Base-by-base conservation (phyloP, 2,329 filamentous ascomycete species). In the Aspergillus sp. region DNA sequence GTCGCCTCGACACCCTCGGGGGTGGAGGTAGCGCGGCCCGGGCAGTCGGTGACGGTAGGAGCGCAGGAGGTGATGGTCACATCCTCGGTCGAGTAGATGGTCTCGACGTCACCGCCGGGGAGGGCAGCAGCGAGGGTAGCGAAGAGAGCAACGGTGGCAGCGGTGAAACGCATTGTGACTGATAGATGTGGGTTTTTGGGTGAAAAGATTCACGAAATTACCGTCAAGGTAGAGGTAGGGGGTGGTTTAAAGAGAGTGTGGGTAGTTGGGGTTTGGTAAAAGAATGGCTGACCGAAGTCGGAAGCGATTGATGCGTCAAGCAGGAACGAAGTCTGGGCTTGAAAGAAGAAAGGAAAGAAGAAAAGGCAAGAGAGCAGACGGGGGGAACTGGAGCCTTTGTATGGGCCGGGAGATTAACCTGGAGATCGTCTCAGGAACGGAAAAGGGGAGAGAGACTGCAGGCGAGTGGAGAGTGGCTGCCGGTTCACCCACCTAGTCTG, bases 1-100 rank as follows among this genome's bases (percentile, higher is more conserved):
- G 53, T 50, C 17, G 60, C 58, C 44, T 52, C 61, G 46, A 55
- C 57, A 56, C 54, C 60, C 51, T 57, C 52, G 54, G 65, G 56
- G 52, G 59, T 60, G 55, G 64, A 59, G 53, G 58, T 61, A 47
- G 50, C 50, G 55, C 50, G 46, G 35, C 63, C 70, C 43, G 72
- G 71, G 71, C 85, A 88, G 82, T 87, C 66, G 70, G 81, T 79
- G 65, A 86, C 82, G 55, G 77, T 77, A 46, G 82, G 74, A 53
- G 72, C 78, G 78, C 82, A 85, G 49, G 80, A 82, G 71, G 81
- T 85, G 79, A 86, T 75, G 73, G 83, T 86, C 61, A 82, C 74
- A 67, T 79, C 76, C 67, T 83, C 76, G 60, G 80, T 83, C 66
- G 74, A 72, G 79, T 81, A 83, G 73, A 84, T 73, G 65, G 81